A percentile compares a stretch with the other conserved stretches of the same genome.
phyloP scores from a whole-genome alignment of 2,329 filamentous ascomycete genomes.

The Calonectria montana region DNA sequence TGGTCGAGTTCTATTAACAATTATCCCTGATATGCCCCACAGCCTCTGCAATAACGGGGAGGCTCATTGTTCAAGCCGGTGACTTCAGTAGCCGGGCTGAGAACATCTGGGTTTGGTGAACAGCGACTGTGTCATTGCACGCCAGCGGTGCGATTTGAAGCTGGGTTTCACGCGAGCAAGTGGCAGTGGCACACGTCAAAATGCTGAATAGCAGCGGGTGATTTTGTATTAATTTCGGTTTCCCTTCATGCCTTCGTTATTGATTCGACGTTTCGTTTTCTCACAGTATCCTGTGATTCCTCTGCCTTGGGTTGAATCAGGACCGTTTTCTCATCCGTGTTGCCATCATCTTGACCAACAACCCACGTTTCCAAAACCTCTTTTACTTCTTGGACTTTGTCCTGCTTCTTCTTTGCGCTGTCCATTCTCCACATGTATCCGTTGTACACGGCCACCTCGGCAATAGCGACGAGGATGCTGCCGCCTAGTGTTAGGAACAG shows the following conservation, averaged over 20 bases:
- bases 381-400: constrained; percentile 71
- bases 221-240: neutral
- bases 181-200: neutral
- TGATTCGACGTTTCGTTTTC: constrained; percentile 39
- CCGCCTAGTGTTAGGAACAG: constrained; percentile 79
- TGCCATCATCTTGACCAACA: constrained; percentile 55
- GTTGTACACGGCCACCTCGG: constrained; percentile 82
- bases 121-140: neutral
- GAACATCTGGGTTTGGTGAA: neutral
- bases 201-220: neutral
- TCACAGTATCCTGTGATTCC: constrained; percentile 32
- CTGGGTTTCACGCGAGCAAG: neutral
- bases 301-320: constrained; percentile 39
- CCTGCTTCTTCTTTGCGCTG: constrained; percentile 74
- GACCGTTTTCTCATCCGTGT: constrained; percentile 37
- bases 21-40: constrained; percentile 1
- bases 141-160: neutral
- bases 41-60: neutral
- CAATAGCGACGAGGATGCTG: constrained; percentile 75
- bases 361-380: constrained; percentile 80
- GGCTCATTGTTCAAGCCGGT: neutral
- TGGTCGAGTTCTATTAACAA: neutral
- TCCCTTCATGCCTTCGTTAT: constrained; percentile 21
- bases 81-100: neutral
- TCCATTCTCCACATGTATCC: constrained; percentile 79